Evolutionary conservation across 805 yeast genomes (phyloP), one percentile per base, ranked within the genome.

Genomic region (Saitoella complicata): DNA sequence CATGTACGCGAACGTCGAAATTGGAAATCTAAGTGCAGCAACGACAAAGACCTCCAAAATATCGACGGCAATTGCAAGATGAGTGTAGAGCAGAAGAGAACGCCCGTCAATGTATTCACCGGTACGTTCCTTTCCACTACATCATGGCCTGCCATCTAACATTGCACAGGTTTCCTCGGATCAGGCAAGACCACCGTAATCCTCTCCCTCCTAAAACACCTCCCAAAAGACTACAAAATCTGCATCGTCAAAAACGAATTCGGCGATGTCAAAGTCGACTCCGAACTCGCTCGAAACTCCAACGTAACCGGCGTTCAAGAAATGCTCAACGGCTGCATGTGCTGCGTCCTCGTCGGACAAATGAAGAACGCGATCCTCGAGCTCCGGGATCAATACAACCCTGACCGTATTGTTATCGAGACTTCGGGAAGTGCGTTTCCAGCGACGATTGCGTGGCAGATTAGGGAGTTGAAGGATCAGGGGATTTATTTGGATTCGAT

Each of bases 401-500:
- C 53, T 4, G 53, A 51, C 35, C 38, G 53, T 7, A 51, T 51
- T 7, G 34, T 51, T 32, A 45, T 51, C n/a, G 53, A 51, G 42
- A 51, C 53, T 7, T 51, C 53, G 2, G 53, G 53, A 12, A 50
- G 50, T 13, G 53, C 53, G 11, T 50, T 51, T 41, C 53, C 53
- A 10, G 53, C 53, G 1, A 49, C 51, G 13, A 45, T 51, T 7
- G 43, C 51, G 8, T 47, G 50, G 34, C 53, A 51, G 42, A 45
- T 51, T 8, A 46, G 51, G 4, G 50, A 51, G 4, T 46, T 51
- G 32, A 50, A 50, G 13, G 41, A 40, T 31, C 21, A 13, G 10
- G 41, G 46, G 4, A 43, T 51, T 21, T 31, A 53, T 32, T 37
- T 51, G 7, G 53, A 51, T 32, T 53, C 53, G 2, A 43, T 51